Evolutionary conservation across 2,329 filamentous ascomycete genomes (phyloP), one percentile per base, ranked within the genome.

Genomic region (Ophioceras dolichostomum): DNA sequence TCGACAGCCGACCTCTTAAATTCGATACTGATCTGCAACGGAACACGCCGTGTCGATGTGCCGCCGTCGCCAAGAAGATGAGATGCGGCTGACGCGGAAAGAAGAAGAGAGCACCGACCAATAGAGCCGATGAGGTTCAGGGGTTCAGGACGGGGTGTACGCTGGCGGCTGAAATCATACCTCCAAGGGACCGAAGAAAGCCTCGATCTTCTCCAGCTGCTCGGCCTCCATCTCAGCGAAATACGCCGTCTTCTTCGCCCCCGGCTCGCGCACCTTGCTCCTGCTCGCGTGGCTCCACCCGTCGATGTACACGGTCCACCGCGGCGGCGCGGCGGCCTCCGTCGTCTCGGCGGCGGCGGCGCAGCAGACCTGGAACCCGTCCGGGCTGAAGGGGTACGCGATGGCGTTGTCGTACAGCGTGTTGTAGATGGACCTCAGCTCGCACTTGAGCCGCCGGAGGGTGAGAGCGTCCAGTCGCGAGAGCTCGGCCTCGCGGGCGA

Each of bases 171-270:
- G n/a, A n/a, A n/a, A n/a, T n/a, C n/a, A n/a, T n/a, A n/a, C 36
- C 36, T 37, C 36, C 14, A 32, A 37, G 4, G 36, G 36, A 10
- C 28, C 36, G 32, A 37, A 37, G 21, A 26, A 17, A 20, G 29
- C 36, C 3, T 37, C 36, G 13, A 37, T 37, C 20, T 22, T 31
- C 29, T 37, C 26, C 29, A 37, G 21, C 29, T 37, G 36, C 36
- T 37, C 36, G 5, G 36, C 29, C 36, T 37, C 36, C 29, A 32
- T 31, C 21, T 37, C 36, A n/a, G 29, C 28, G 27, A 37, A 37
- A 21, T 37, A 37, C 8, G 36, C 36, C 29, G 36, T 37, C 36
- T 37, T 37, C 36, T 37, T 37, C 20, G 36, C 29, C 28, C 36
- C 36, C 0, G 29, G 14, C 20, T 27, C 36, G 10, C 36, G 36